Conservation (phyloP, 2,329 filamentous ascomycete genomes). For the Colletotrichum destructivum region DNA sequence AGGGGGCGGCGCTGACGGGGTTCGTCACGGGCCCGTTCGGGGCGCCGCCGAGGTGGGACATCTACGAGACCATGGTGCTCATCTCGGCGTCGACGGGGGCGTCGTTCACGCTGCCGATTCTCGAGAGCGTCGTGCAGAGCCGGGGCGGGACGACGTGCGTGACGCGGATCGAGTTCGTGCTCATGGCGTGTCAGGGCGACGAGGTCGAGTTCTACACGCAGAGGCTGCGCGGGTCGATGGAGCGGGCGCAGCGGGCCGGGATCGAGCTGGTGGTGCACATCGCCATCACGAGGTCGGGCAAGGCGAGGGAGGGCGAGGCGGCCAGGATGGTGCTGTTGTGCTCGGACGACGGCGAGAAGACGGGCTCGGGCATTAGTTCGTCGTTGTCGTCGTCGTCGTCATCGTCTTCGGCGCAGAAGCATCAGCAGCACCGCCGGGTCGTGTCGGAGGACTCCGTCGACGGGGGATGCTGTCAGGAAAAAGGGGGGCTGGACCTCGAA, state of each 20-base stretch:
- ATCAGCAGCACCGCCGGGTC: slow-evolving; percentile 18
- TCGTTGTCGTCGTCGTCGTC: slow-evolving; percentile 3
- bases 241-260: slow-evolving; percentile 58
- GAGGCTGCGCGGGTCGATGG: slow-evolving; percentile 62
- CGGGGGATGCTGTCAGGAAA: slow-evolving; percentile 16
- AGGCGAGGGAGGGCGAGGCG: slow-evolving; percentile 47
- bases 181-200: slow-evolving; percentile 66
- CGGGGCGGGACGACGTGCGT: slow-evolving; percentile 60
- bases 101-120: slow-evolving; percentile 72
- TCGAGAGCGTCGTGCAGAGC: slow-evolving; percentile 67
- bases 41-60: slow-evolving; percentile 68
- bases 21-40: slow-evolving; percentile 73
- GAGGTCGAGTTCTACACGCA: slow-evolving; percentile 71
- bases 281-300: slow-evolving; percentile 63
- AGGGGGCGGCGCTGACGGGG: slow-evolving; percentile 54
- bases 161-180: slow-evolving; percentile 67
- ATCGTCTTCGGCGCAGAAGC: not conserved
- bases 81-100: slow-evolving; percentile 76
- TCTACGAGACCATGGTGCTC: slow-evolving; percentile 72
- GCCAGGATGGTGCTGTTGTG: slow-evolving; percentile 39
- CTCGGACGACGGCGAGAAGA: slow-evolving; percentile 39
- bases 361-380: slow-evolving; percentile 37
- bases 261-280: slow-evolving; percentile 68
- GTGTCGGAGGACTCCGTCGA: slow-evolving; percentile 17
- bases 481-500: slow-evolving; percentile 25